phyloP scores from a whole-genome alignment of 2,329 filamentous ascomycete genomes.

The Fusarium xyrophilum region DNA sequence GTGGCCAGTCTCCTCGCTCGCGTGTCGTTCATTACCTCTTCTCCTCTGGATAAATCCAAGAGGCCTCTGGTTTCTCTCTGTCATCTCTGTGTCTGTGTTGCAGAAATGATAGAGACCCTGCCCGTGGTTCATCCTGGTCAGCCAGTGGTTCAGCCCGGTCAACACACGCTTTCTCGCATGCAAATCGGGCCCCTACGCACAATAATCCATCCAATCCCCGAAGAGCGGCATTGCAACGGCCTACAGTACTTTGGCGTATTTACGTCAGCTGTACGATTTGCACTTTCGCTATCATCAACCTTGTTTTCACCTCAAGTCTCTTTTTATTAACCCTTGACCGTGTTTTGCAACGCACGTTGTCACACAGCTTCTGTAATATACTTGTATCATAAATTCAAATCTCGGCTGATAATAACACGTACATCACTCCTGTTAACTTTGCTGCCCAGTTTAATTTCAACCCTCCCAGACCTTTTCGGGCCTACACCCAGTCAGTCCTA shows the following conservation, averaged over 20 bases:
- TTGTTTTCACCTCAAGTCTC: constrained; percentile 25
- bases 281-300: constrained; percentile 20
- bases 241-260: constrained; percentile 1
- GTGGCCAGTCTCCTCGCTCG: constrained; percentile 1
- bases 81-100: constrained; percentile 4
- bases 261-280: constrained; percentile 27
- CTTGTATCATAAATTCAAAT: constrained; percentile 17
- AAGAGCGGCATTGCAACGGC: constrained; percentile 24
- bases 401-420: constrained; percentile 5
- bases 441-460: constrained; percentile 34
- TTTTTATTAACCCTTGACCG: not conserved
- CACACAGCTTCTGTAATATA: constrained; percentile 8
- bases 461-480: constrained; percentile 11
- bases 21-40: constrained; percentile 24
- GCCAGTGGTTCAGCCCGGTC: constrained; percentile 33
- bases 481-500: constrained; percentile 28
- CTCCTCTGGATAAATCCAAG: constrained; percentile 13
- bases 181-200: constrained; percentile 20
- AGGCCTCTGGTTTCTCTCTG: constrained; percentile 21
- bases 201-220: constrained; percentile 22
- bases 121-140: not conserved
- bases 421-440: not conserved
- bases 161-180: constrained; percentile 34
- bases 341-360: not conserved
- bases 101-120: constrained; percentile 11